Conservation (phyloP, 305 asterid species). For the Rubia tinctorum region DNA sequence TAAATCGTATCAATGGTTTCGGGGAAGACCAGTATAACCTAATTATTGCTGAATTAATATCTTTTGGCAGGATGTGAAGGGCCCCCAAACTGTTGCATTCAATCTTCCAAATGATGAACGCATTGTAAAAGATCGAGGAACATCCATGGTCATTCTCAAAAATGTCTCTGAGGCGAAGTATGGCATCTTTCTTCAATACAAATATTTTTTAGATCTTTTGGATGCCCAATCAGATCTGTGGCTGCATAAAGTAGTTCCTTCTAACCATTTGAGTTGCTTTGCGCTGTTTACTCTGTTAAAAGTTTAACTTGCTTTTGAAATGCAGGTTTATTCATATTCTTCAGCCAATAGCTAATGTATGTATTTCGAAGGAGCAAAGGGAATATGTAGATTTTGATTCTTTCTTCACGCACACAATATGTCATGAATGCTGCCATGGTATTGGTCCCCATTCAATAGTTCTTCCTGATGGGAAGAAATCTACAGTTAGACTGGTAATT, state of each 20-base stretch:
- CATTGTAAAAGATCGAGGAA: constrained; percentile 86
- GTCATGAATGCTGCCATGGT: constrained; percentile 98
- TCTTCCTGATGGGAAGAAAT: constrained; percentile 70
- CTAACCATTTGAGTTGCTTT: neutral
- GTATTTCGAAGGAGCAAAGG: constrained; percentile 65
- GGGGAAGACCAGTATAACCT: neutral
- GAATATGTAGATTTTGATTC: constrained; percentile 77
- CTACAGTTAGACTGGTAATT: constrained; percentile 92
- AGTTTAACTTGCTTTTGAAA: constrained; percentile 17
- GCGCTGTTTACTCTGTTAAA: constrained; percentile 12
- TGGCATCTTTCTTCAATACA: neutral
- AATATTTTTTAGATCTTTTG: neutral
- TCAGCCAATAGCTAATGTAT: constrained; percentile 76
- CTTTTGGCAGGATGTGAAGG: constrained; percentile 79
- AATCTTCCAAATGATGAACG: constrained; percentile 98
- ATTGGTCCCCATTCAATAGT: constrained; percentile 94
- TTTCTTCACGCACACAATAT: constrained; percentile 90
- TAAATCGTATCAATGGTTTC: neutral
- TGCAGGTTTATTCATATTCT: constrained; percentile 91
- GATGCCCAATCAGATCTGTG: neutral
- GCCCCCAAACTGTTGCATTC: constrained; percentile 98
- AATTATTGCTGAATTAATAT: neutral
- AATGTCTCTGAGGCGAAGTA: constrained; percentile 97
- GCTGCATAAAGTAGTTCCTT: neutral
- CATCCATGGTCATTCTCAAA: constrained; percentile 98